Evolutionary conservation across 345 rosid species (phyloP).

Genomic region (Salix suchowensis): DNA sequence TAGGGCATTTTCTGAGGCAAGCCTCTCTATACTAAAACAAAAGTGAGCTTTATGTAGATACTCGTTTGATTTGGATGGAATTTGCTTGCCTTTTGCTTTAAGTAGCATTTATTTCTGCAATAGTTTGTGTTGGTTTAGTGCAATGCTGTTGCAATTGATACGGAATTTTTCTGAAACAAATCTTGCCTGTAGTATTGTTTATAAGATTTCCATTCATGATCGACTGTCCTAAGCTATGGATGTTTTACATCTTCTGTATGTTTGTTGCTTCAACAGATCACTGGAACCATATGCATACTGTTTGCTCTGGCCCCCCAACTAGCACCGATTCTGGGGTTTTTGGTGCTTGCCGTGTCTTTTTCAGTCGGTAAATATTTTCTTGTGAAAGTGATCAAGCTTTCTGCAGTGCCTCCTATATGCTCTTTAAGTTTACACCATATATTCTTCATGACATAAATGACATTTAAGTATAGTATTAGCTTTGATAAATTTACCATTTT

Average conservation of each 20-base stretch:
- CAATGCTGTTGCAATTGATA: not conserved
- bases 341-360: constrained; percentile 70
- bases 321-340: constrained; percentile 77
- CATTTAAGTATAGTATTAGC: not conserved
- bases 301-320: constrained; percentile 80
- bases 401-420: not conserved
- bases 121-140: not conserved
- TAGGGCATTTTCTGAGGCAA: constrained; percentile 98
- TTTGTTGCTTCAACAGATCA: constrained; percentile 43
- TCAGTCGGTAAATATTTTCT: constrained; percentile 62
- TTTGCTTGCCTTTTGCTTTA: not conserved
- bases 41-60: constrained; percentile 52
- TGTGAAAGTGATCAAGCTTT: not conserved
- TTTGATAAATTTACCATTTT: not conserved
- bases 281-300: constrained; percentile 74
- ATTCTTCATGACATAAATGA: not conserved
- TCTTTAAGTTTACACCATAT: not conserved
- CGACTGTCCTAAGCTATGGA: not conserved
- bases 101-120: not conserved
- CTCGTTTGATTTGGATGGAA: constrained; percentile 8
- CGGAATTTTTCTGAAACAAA: not conserved
- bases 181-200: constrained; percentile 1
- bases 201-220: constrained; percentile 7
- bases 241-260: constrained; percentile 7
- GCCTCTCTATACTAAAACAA: constrained; percentile 54